Evolutionary conservation across 495 filamentous ascomycete genomes (phyloP).

Genomic region (Aspergillus heteromorphus): DNA sequence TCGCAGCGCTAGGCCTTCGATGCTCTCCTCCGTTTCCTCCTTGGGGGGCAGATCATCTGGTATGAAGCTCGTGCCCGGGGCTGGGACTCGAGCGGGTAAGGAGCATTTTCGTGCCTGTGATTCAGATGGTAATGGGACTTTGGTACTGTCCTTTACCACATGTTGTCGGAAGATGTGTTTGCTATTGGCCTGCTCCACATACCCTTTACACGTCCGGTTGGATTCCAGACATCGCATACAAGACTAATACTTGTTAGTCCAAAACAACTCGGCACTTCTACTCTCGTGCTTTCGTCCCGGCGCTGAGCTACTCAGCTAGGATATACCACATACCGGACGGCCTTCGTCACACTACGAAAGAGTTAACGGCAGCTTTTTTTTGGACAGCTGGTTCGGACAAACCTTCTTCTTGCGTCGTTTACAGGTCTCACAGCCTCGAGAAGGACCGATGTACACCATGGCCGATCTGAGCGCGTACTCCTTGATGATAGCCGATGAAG

Average conservation of each 20-base stretch:
- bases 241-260: slow-evolving; percentile 15
- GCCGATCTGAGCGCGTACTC: background rate
- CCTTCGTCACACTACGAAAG: slow-evolving; percentile 23
- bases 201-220: slow-evolving; percentile 26
- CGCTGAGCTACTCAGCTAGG: too few species aligned
- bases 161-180: slow-evolving; percentile 21
- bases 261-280: too few species aligned
- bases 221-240: slow-evolving; percentile 26
- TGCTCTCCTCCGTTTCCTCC: slow-evolving; percentile 15
- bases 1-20: slow-evolving; percentile 20
- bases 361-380: background rate
- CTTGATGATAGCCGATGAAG: background rate
- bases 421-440: slow-evolving; percentile 27
- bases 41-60: slow-evolving; percentile 16
- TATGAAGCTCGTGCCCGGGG: slow-evolving; percentile 14
- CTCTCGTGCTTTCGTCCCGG: too few species aligned
- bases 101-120: slow-evolving; percentile 26
- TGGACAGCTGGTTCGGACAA: background rate
- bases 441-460: slow-evolving; percentile 31
- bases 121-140: slow-evolving; percentile 1
- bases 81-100: slow-evolving; percentile 15
- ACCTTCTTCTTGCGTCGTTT: slow-evolving; percentile 31
- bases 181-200: slow-evolving; percentile 14
- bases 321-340: slow-evolving; percentile 21
- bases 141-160: slow-evolving; percentile 3